Percentiles rank a stretch among this genome's conserved stretches.
Conservation (phyloP, 768 basidiomycete species). For the Gautieria morchelliformis region DNA sequence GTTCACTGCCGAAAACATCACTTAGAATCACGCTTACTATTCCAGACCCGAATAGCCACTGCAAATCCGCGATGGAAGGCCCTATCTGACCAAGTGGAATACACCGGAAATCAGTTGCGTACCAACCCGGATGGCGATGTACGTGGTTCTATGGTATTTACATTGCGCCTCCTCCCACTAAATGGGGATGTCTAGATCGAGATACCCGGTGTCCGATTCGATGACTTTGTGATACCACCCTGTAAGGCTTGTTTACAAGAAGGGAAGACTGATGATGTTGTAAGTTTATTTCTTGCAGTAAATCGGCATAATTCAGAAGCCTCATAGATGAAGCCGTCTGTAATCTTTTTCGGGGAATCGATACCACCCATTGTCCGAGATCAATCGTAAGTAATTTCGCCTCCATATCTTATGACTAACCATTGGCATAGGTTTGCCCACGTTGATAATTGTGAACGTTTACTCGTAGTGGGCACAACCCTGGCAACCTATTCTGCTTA, state of each 20-base stretch:
- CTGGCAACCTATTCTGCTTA: slow-evolving; percentile 92
- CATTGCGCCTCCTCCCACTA: background rate
- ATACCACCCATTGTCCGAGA: slow-evolving; percentile 57
- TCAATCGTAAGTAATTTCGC: slow-evolving; percentile 47
- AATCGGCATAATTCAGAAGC: background rate
- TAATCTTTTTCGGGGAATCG: slow-evolving; percentile 88
- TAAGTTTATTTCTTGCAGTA: slow-evolving; percentile 22
- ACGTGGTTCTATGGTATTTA: background rate
- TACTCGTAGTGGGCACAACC: slow-evolving; percentile 82
- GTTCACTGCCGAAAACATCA: slow-evolving; percentile 77
- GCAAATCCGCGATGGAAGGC: slow-evolving; percentile 73
- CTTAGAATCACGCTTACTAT: slow-evolving; percentile 49
- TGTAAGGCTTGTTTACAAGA: slow-evolving; percentile 60
- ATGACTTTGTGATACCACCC: slow-evolving; percentile 68
- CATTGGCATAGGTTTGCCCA: slow-evolving; percentile 33
- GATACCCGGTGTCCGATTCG: slow-evolving; percentile 57
- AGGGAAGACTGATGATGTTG: slow-evolving; percentile 49
- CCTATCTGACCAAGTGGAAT: slow-evolving; percentile 47
- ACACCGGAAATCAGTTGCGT: slow-evolving; percentile 46
- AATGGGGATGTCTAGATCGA: slow-evolving; percentile 48
- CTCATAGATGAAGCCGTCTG: slow-evolving; percentile 65
- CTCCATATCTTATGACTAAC: background rate
- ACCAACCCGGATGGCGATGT: slow-evolving; percentile 96
- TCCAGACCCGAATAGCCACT: slow-evolving; percentile 63
- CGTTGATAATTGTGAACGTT: slow-evolving; percentile 49